phyloP scores from a whole-genome alignment of 2,329 filamentous ascomycete species.

The Phyllachora maydis region DNA sequence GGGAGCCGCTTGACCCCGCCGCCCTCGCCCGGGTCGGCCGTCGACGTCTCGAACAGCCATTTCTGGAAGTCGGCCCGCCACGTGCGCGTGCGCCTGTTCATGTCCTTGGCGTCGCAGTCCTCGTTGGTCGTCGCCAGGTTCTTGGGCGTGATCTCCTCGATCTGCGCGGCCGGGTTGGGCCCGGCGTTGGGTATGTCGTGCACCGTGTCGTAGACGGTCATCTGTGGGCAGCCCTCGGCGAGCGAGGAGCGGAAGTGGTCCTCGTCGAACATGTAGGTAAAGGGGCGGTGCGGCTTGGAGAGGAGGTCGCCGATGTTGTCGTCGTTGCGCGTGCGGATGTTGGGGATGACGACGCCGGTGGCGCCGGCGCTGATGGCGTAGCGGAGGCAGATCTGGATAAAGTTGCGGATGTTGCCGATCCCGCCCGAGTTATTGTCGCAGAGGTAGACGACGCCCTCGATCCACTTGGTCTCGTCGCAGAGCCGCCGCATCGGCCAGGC shows the following conservation, averaged over 20 bases:
- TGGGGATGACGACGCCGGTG: slow-evolving; percentile 21
- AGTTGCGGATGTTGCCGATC: slow-evolving; percentile 27
- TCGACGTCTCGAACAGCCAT: slow-evolving; percentile 11
- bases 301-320: too few relatives aligned
- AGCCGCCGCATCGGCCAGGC: slow-evolving; percentile 21
- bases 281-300: slow-evolving; percentile 14
- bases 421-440: slow-evolving; percentile 30
- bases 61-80: slow-evolving; percentile 14
- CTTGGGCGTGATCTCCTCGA: slow-evolving; percentile 19
- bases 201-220: slow-evolving; percentile 17
- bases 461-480: slow-evolving; percentile 19
- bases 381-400: slow-evolving; percentile 25
- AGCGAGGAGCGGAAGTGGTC: slow-evolving; percentile 19
- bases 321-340: slow-evolving; percentile 20
- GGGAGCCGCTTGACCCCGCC: too few relatives aligned
- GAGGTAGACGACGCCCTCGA: slow-evolving; percentile 19
- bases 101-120: slow-evolving; percentile 16
- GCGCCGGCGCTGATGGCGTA: slow-evolving; percentile 26
- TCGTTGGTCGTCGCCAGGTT: slow-evolving; percentile 16
- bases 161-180: slow-evolving; percentile 10
- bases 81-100: slow-evolving; percentile 17
- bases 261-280: slow-evolving; percentile 25
- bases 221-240: slow-evolving; percentile 16
- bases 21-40: slow-evolving; percentile 5
- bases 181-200: slow-evolving; percentile 16